phyloP scores from a whole-genome alignment of 192 early-diverging fungal genomes.

The Jimgerdemannia flammicorona region DNA sequence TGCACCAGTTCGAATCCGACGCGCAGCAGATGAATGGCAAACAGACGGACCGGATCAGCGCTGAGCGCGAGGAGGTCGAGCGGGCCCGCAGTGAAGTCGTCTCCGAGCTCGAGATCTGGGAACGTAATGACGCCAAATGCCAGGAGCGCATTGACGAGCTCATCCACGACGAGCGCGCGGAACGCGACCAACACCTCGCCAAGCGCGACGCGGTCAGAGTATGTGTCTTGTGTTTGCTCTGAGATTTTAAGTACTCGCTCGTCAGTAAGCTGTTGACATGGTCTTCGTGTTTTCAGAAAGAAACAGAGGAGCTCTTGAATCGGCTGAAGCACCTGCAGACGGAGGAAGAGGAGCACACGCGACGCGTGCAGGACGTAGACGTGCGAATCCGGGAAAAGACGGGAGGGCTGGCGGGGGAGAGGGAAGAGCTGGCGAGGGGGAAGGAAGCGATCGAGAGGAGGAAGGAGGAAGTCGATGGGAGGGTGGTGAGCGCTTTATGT shows the following conservation, averaged over 20 bases:
- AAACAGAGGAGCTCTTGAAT: not conserved
- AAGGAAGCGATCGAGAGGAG: not conserved
- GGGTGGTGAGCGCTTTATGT: not conserved
- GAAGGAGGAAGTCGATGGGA: not conserved
- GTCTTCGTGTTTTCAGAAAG: not conserved
- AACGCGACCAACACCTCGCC: not conserved
- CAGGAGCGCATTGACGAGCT: not conserved
- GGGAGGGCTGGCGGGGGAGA: not conserved
- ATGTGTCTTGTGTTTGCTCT: not conserved
- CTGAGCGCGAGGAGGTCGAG: not conserved
- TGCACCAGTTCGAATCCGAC: not conserved
- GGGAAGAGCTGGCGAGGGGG: not conserved
- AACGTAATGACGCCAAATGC: not conserved
- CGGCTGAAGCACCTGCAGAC: not conserved
- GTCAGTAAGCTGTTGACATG: too few species aligned
- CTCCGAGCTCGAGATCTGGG: not conserved
- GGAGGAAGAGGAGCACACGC: not conserved
- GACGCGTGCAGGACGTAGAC: not conserved
- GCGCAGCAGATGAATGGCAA: not conserved
- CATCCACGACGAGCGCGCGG: not conserved
- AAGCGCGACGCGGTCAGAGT: not conserved
- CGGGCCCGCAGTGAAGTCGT: not conserved
- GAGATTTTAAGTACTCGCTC: too few species aligned
- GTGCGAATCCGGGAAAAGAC: not conserved
- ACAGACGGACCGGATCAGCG: not conserved